Percentiles rank a stretch among this genome's conserved stretches.
Conservation (phyloP, 345 rosid genomes). For the Geranium rotundifolium region DNA sequence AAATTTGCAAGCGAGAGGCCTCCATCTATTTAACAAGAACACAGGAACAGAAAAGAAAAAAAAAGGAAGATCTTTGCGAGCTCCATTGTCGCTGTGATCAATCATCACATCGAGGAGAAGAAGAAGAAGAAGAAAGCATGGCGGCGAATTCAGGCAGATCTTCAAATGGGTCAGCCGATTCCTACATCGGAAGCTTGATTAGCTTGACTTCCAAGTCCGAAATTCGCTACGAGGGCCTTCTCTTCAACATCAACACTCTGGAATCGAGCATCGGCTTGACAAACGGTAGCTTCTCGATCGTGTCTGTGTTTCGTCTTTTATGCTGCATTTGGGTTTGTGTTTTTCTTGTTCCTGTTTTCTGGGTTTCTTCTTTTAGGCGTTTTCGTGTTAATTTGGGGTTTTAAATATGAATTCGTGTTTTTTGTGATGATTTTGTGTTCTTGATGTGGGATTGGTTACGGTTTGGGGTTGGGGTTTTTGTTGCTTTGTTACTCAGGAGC, state of each 20-base stretch:
- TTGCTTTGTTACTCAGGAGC: not conserved
- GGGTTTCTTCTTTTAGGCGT: no score
- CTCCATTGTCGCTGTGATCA: not conserved
- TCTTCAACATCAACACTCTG: slow-evolving; percentile 27
- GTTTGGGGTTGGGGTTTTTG: no score
- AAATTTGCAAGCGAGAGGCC: no score
- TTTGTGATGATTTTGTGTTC: not conserved
- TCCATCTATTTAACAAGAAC: no score
- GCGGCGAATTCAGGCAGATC: not conserved
- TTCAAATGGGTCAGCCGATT: slow-evolving; percentile 16
- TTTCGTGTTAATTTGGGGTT: no score
- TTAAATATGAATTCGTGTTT: not conserved
- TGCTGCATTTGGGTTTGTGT: not conserved
- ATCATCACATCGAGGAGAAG: not conserved
- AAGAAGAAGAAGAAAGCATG: not conserved
- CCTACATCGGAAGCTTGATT: slow-evolving; percentile 31
- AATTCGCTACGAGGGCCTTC: slow-evolving; percentile 43
- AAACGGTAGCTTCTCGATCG: slow-evolving; percentile 20
- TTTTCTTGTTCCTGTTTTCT: not conserved
- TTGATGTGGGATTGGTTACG: no score
- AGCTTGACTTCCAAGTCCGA: slow-evolving; percentile 36
- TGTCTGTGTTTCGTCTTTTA: no score
- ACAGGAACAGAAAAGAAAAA: not conserved
- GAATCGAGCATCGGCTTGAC: slow-evolving; percentile 30
- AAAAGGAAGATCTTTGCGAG: not conserved